Percentiles rank a stretch among this genome's conserved stretches.
Conservation (phyloP, 129 eudicot genomes). For the Solidago caesia region DNA sequence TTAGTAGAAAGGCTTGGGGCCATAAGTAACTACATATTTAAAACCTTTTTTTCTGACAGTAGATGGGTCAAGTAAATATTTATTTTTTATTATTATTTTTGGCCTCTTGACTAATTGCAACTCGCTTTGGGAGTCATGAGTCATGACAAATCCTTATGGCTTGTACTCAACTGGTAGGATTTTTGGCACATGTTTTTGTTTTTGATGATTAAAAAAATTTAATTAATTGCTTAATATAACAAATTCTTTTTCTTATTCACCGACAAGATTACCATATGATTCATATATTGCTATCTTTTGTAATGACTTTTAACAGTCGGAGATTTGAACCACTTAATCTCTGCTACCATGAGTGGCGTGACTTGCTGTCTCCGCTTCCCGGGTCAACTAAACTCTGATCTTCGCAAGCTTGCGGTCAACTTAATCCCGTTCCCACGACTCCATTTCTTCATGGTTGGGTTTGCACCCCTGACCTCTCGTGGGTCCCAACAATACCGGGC, state of each 20-base stretch:
- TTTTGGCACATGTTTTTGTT: neutral
- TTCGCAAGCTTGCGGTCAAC: constrained; percentile 73
- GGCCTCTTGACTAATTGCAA: too few relatives aligned
- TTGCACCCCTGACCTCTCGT: constrained; percentile 71
- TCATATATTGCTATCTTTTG: neutral
- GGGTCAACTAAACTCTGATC: constrained; percentile 77
- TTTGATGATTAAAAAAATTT: neutral
- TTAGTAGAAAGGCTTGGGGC: neutral
- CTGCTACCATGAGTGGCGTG: constrained; percentile 93
- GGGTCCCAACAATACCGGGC: constrained; percentile 86
- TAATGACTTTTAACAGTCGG: constrained; percentile 49
- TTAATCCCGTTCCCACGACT: constrained; percentile 77
- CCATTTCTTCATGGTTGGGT: constrained; percentile 77
- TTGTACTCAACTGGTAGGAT: neutral
- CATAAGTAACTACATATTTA: neutral
- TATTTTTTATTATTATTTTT: neutral
- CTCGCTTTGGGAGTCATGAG: too few relatives aligned
- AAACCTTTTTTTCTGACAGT: neutral
- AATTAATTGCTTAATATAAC: neutral
- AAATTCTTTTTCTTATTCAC: too few relatives aligned
- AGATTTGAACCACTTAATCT: constrained; percentile 76
- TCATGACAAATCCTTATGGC: too few relatives aligned
- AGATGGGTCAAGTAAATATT: neutral
- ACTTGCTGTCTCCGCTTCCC: constrained; percentile 92
- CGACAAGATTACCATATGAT: neutral